Percentiles rank a stretch among this genome's conserved stretches.
These are phyloP conservation scores for Aspergillus bertholletiae DNA, from an alignment of 495 filamentous ascomycete genomes.

Conservation along the genomic window DNA sequence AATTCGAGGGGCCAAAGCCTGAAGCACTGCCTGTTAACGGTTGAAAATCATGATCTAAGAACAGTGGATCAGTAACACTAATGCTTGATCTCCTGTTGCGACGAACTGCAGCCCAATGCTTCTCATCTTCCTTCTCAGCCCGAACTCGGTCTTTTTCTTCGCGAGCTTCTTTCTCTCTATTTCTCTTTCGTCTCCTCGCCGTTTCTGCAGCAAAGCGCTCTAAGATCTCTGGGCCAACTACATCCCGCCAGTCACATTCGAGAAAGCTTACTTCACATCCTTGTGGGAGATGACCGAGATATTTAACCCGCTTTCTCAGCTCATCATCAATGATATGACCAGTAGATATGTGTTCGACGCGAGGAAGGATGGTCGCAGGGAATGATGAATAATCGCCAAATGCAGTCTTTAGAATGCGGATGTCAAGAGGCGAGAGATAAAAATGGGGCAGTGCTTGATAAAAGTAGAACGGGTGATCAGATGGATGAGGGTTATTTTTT, in stretches of 20 bases:
- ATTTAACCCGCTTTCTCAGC: constrained; percentile 81
- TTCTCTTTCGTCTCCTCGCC: constrained; percentile 71
- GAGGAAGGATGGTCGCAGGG: constrained; percentile 84
- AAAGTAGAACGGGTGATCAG: constrained; percentile 65
- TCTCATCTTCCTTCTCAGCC: constrained; percentile 74
- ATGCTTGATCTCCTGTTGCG: constrained; percentile 40
- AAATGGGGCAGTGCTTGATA: constrained; percentile 88
- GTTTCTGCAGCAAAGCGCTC: constrained; percentile 71
- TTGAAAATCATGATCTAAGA: constrained; percentile 60
- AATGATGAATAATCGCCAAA: constrained; percentile 83
- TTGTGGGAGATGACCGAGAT: constrained; percentile 84
- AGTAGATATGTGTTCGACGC: constrained; percentile 87
- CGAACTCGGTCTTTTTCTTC: constrained; percentile 89
- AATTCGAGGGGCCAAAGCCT: constrained; percentile 39
- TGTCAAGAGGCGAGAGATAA: constrained; percentile 91
- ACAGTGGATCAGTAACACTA: constrained; percentile 34
- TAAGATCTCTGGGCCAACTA: constrained; percentile 72
- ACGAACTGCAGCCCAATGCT: constrained; percentile 53
- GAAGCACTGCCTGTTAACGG: constrained; percentile 51
- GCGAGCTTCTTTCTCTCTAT: constrained; percentile 79
- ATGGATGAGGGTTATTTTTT: constrained; percentile 22
- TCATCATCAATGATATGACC: constrained; percentile 91
- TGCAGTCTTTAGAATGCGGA: constrained; percentile 86
- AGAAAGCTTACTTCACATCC: constrained; percentile 93
- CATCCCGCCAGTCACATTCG: constrained; percentile 96